phyloP scores from a whole-genome alignment of 2,329 filamentous ascomycete species.

The Stachybotrys chartarum region DNA sequence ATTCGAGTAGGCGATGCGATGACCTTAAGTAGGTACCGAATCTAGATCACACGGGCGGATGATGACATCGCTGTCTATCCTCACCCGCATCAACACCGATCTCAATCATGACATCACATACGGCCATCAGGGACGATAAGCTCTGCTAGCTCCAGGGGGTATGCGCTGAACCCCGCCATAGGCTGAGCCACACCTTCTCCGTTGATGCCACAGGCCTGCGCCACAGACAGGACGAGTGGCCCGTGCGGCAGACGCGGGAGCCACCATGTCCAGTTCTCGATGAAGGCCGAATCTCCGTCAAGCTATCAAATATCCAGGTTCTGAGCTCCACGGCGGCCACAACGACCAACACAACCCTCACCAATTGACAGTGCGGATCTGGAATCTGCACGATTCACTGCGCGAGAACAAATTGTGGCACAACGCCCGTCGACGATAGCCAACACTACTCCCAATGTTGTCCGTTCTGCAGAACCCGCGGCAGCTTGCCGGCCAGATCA shows the following conservation, averaged over 20 bases:
- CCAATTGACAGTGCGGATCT: no score
- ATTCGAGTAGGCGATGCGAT: no score
- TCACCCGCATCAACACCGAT: background rate
- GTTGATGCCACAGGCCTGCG: background rate
- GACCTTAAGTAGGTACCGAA: no score
- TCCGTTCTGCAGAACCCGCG: slow-evolving; percentile 66
- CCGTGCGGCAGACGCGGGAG: slow-evolving; percentile 8
- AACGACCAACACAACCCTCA: background rate
- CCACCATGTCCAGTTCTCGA: slow-evolving; percentile 20
- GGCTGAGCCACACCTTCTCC: background rate
- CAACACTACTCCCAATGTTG: slow-evolving; percentile 44
- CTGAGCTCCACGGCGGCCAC: background rate
- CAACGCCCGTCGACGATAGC: background rate
- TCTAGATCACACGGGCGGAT: background rate
- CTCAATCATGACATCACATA: slow-evolving; percentile 18
- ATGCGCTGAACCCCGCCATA: background rate
- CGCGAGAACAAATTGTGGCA: no score
- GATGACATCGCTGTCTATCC: slow-evolving; percentile 5
- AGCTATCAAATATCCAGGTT: background rate
- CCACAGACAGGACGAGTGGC: slow-evolving; percentile 2
- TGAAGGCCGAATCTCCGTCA: background rate
- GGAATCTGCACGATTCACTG: no score
- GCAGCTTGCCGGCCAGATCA: slow-evolving; percentile 71
- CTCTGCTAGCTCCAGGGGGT: background rate
- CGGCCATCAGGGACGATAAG: background rate